Evolutionary conservation across 2,329 filamentous ascomycete species (phyloP).

Genomic region (Cercospora nicotianae): DNA sequence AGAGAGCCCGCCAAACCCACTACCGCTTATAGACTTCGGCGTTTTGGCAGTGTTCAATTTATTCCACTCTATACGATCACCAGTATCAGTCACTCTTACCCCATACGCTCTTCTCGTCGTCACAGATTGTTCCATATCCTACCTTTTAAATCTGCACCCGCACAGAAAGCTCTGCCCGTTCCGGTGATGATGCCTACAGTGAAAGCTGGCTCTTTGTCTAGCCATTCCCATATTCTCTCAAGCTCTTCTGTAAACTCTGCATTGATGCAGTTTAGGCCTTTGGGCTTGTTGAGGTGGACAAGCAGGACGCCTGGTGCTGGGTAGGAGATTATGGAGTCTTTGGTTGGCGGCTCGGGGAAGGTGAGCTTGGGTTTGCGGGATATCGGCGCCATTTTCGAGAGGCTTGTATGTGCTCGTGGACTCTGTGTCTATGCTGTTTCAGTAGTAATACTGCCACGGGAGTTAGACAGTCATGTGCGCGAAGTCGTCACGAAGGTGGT

Average conservation of each 20-base stretch:
- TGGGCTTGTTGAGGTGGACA: constrained; percentile 39
- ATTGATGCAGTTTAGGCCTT: constrained; percentile 41
- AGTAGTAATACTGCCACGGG: background rate
- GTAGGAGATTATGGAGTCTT: constrained; percentile 36
- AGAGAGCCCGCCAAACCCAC: constrained; percentile 66
- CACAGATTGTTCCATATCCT: too few relatives aligned
- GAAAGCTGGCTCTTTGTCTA: constrained; percentile 37
- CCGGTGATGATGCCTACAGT: constrained; percentile 40
- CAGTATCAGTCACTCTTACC: constrained; percentile 1
- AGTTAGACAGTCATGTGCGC: background rate
- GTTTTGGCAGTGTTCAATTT: constrained; percentile 31
- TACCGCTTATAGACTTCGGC: constrained; percentile 35
- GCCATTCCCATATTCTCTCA: constrained; percentile 37
- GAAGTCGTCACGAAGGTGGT: background rate
- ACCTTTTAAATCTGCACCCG: constrained; percentile 42
- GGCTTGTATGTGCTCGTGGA: background rate
- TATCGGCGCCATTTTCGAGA: constrained; percentile 22
- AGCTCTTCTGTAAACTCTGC: constrained; percentile 36
- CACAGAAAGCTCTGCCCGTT: constrained; percentile 40
- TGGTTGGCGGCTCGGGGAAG: constrained; percentile 27
- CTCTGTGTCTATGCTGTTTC: background rate
- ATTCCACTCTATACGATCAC: constrained; percentile 39
- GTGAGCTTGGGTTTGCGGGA: constrained; percentile 28
- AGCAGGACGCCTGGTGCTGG: constrained; percentile 37
- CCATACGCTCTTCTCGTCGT: too few relatives aligned